These are phyloP conservation scores for Adansonia gregorii DNA, from an alignment of 441 rosid genomes.

Conservation along the genomic window DNA sequence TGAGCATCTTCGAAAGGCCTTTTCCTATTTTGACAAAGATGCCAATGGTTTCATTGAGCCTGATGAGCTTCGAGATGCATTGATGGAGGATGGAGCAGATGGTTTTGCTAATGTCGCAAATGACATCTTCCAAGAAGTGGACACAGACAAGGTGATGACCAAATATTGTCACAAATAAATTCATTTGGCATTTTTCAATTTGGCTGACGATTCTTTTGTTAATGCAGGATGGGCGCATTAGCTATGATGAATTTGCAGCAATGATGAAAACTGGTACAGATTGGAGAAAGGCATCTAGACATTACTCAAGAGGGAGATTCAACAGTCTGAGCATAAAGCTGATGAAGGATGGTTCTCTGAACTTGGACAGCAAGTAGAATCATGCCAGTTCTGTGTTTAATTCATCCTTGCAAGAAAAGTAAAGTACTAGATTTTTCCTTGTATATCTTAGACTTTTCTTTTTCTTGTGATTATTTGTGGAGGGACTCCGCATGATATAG, in stretches of 20 bases:
- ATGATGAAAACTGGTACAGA: conserved; percentile 99
- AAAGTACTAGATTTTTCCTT: conserved; percentile 31
- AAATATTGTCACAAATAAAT: conserved; percentile 3
- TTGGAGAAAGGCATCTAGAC: conserved; percentile 99
- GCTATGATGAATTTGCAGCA: conserved; percentile 94
- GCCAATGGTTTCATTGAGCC: conserved; percentile 87
- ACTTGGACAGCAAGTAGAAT: conserved; percentile 62
- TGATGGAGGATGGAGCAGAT: conserved; percentile 96
- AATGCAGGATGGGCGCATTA: conserved; percentile 86
- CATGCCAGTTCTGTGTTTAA: conserved; percentile 18
- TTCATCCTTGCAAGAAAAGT: conserved; percentile 32
- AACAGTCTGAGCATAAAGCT: conserved; percentile 95
- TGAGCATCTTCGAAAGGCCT: conserved; percentile 93
- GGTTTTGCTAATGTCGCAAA: conserved; percentile 87
- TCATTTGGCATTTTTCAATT: conserved; percentile 1
- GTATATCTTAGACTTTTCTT: conserved; percentile 37
- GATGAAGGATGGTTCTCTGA: conserved; percentile 95
- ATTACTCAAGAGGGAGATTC: conserved; percentile 98
- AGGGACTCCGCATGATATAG: conserved; percentile 33
- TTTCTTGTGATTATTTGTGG: conserved; percentile 40
- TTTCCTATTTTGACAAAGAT: conserved; percentile 96
- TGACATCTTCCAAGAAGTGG: conserved; percentile 99
- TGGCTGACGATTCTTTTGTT: conserved; percentile 18
- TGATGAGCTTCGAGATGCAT: conserved; percentile 82
- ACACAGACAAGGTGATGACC: conserved; percentile 85